Conservation (phyloP, 352 stramenopile genomes). For the Peronospora farinosa region DNA sequence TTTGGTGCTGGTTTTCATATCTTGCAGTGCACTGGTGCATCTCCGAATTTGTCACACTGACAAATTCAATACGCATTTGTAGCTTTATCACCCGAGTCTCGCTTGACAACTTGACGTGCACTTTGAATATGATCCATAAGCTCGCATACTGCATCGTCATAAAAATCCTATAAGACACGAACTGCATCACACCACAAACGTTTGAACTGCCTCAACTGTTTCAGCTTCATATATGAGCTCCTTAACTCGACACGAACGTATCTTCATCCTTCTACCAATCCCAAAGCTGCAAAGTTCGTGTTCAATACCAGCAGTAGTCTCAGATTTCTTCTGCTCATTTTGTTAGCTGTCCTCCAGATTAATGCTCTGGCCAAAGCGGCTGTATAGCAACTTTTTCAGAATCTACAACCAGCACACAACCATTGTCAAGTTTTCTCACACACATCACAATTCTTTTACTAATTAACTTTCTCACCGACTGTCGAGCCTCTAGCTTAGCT, state of each 20-base stretch:
- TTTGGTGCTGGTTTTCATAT: no score
- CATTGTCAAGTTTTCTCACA: slow-evolving; percentile 1
- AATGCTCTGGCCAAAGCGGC: slow-evolving; percentile 93
- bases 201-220: no score
- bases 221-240: not conserved
- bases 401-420: slow-evolving; percentile 20
- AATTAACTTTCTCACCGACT: slow-evolving; percentile 54
- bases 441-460: not conserved
- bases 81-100: no score
- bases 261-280: not conserved
- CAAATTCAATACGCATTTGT: no score
- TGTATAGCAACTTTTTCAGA: slow-evolving; percentile 94
- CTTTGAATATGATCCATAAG: no score
- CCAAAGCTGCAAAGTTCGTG: not conserved
- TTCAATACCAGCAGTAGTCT: not conserved
- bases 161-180: no score
- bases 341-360: slow-evolving; percentile 93
- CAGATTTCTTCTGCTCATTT: not conserved
- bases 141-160: no score
- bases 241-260: not conserved
- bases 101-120: no score
- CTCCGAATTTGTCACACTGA: no score
- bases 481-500: slow-evolving; percentile 81
- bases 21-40: no score
- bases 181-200: no score